Base-by-base conservation (phyloP, 768 basidiomycete species). In the Suillus subluteus region DNA sequence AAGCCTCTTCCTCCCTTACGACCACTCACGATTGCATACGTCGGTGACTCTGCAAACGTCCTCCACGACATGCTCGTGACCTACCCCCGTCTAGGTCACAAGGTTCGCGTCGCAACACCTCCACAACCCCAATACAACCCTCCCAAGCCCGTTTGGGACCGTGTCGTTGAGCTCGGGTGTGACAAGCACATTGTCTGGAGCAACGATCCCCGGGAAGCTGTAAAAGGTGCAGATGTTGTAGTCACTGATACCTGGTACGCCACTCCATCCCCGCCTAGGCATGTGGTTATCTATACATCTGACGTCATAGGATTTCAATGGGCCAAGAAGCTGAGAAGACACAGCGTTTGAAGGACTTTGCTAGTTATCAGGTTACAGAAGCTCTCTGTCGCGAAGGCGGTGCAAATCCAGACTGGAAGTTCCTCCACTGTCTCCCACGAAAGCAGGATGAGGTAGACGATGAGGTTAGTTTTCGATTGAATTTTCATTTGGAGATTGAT, bases 21-120 rank as follows among this genome's bases (percentile, higher is more conserved):
- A 1, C 91, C 95, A 0, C 84, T 98, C 65, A 99, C 95, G 1
- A 81, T 99, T 62, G 91, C 96, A 11, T 99, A 96, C 77, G 87
- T 99, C 65, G 97, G 97, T 9, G 97, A 99, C 80, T 90, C 91
- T 30, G 92, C 95, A 58, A 99, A 99, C 74, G 94, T 99, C 59
- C 82, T 98, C 65, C 94, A 99, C 76, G 98, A 98, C 77, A 96
- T 99, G 93, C 89, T 99, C 38, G 97, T 99, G 70, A 89, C 95
- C 8, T 93, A 91, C 74, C 97, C 96, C 41, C 89, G 97, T 54
- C 80, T 99, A 3, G 98, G 98, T 0, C 95, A 96, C 79, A 82
- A 88, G 56, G 76, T 99, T 38, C 90, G 91, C 63, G 83, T 99
- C 41, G 98, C 96, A 46, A 89, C 88, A 48, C 98, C 98, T 2